Conservation (phyloP, 2,329 filamentous ascomycete genomes). For the Colletotrichum magnum region DNA sequence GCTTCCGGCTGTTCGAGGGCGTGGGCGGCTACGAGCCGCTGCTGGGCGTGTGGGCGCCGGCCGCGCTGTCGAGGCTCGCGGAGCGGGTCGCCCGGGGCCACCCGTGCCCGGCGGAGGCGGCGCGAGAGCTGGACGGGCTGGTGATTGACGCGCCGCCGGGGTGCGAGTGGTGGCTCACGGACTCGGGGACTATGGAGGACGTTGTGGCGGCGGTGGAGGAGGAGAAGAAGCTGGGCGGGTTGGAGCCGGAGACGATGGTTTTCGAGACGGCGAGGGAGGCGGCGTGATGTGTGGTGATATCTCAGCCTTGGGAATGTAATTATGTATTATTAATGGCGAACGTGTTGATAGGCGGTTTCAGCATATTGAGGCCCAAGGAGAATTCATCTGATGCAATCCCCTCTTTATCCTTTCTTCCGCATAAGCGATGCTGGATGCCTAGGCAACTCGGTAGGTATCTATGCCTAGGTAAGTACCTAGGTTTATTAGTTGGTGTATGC, state of each 20-base stretch:
- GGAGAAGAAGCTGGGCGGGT: conserved; percentile 27
- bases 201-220: conserved; percentile 25
- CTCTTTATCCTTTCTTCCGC: no score
- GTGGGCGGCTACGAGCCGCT: conserved; percentile 51
- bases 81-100: conserved; percentile 38
- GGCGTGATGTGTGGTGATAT: background rate
- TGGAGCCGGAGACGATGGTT: background rate
- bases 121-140: conserved; percentile 21
- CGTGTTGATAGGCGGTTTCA: no score
- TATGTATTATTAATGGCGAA: no score
- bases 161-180: conserved; percentile 32
- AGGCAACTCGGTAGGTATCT: no score
- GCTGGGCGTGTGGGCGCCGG: conserved; percentile 52
- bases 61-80: conserved; percentile 46
- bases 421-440: no score
- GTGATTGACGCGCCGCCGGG: conserved; percentile 15
- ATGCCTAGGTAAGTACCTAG: no score
- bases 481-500: no score
- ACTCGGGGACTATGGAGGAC: conserved; percentile 34
- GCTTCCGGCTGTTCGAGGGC: conserved; percentile 49
- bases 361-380: no score
- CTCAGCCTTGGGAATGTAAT: no score
- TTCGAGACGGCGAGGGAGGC: background rate
- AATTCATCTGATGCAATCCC: no score
- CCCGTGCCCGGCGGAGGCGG: conserved; percentile 28